Conservation (phyloP, 2,329 filamentous ascomycete species). For the Apiospora hydei region DNA sequence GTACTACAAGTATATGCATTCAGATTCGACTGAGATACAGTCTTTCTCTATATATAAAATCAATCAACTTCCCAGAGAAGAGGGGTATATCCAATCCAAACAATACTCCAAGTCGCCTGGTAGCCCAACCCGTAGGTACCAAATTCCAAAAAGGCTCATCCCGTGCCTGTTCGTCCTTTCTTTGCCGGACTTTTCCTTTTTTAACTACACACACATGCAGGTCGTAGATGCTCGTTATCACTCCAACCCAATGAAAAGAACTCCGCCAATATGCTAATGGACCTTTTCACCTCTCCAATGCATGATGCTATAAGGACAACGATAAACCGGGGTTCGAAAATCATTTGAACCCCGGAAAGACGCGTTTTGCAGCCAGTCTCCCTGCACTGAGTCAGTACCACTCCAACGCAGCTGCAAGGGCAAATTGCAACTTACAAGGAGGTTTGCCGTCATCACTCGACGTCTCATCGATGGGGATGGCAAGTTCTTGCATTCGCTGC, state of each 20-base stretch:
- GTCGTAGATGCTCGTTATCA: neutral
- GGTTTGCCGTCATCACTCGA: slow-evolving; percentile 40
- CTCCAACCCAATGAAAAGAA: neutral
- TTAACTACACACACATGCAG: neutral
- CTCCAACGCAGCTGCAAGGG: too few relatives aligned
- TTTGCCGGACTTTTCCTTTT: neutral
- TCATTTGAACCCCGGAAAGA: slow-evolving; percentile 23
- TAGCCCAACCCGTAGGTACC: neutral
- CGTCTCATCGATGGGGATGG: slow-evolving; percentile 40
- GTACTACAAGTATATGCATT: neutral
- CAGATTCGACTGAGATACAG: neutral
- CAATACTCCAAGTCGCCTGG: slow-evolving; percentile 4
- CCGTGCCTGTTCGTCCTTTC: neutral
- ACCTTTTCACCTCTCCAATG: neutral
- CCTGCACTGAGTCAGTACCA: neutral
- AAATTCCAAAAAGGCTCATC: neutral
- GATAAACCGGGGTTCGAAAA: neutral
- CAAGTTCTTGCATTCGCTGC: slow-evolving; percentile 39
- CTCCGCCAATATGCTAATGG: neutral
- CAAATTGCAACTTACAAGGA: slow-evolving; percentile 8
- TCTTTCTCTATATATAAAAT: neutral
- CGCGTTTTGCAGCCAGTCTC: slow-evolving; percentile 14
- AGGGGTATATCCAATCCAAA: slow-evolving; percentile 25
- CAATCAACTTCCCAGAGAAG: neutral
- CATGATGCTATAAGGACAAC: neutral